These are phyloP conservation scores for Persicaria tinctoria DNA, from an alignment of 148 eudicot species.

Conservation along the genomic window DNA sequence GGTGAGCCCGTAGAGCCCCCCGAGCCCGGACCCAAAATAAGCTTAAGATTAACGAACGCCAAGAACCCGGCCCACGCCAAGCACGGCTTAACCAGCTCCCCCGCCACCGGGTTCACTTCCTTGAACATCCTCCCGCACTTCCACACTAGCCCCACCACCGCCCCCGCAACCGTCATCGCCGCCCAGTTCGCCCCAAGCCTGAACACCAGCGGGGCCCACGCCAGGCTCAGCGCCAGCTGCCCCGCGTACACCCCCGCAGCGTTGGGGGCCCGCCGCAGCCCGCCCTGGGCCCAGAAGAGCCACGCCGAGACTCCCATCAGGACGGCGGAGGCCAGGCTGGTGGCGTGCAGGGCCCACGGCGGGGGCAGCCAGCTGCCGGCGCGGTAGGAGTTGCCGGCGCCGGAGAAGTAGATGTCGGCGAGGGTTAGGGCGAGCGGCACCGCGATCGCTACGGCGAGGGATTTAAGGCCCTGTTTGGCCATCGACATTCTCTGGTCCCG, in stretches of 20 bases:
- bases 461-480: conserved; percentile 59
- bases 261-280: conserved; percentile 50
- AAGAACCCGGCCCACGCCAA: conserved; percentile 63
- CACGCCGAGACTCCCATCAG: conserved; percentile 74
- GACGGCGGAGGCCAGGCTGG: conserved; percentile 35
- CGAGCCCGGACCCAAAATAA: conserved; percentile 16
- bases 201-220: conserved; percentile 66
- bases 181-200: conserved; percentile 35
- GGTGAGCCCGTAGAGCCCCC: too few relatives aligned
- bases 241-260: conserved; percentile 32
- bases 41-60: conserved; percentile 48
- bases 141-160: conserved; percentile 33
- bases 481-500: conserved; percentile 17
- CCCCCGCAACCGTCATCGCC: conserved; percentile 48
- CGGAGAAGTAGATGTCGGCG: conserved; percentile 37
- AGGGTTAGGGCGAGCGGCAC: conserved; percentile 46
- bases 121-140: conserved; percentile 44
- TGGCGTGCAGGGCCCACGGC: conserved; percentile 55
- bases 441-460: conserved; percentile 47
- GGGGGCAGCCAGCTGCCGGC: conserved; percentile 37
- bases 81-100: conserved; percentile 57
- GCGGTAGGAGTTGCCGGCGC: conserved; percentile 23
- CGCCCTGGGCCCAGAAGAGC: conserved; percentile 92
- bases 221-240: conserved; percentile 52
- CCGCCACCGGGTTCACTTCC: conserved; percentile 52